Percentiles rank a stretch among this genome's conserved stretches.
phyloP scores from a whole-genome alignment of 2,329 filamentous ascomycete genomes.

The Aspergillus terreus region DNA sequence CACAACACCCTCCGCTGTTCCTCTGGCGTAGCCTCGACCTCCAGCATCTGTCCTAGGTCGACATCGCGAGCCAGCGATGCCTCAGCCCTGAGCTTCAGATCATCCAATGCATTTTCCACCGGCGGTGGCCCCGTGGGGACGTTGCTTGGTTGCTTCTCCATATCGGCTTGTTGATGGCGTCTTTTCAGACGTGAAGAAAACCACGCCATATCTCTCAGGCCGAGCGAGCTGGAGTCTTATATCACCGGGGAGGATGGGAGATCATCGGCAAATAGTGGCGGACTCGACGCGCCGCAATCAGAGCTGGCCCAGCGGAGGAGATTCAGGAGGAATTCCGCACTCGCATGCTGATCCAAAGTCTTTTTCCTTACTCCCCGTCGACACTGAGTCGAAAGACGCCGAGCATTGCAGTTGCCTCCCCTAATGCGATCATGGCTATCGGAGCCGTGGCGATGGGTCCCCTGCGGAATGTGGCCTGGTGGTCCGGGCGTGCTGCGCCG shows the following conservation, averaged over 20 bases:
- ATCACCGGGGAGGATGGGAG: not conserved
- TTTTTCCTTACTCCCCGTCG: too few relatives aligned
- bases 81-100: slow-evolving; percentile 13
- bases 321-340: not conserved
- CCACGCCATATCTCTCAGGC: not conserved
- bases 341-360: not conserved
- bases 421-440: not conserved
- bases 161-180: slow-evolving; percentile 1
- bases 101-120: slow-evolving; percentile 11
- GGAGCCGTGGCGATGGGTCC: not conserved
- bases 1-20: slow-evolving; percentile 21
- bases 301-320: not conserved
- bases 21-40: slow-evolving; percentile 19
- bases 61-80: slow-evolving; percentile 19
- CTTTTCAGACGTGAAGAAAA: not conserved
- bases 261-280: not conserved
- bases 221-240: not conserved
- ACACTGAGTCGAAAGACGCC: not conserved
- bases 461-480: not conserved
- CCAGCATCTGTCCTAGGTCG: slow-evolving; percentile 23
- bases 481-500: not conserved
- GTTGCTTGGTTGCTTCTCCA: slow-evolving; percentile 17
- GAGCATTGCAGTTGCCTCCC: not conserved
- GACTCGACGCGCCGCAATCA: not conserved
- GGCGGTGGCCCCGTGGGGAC: not conserved